A percentile compares a stretch with the other conserved stretches of the same genome.
phyloP scores from a whole-genome alignment of 2,329 filamentous ascomycete genomes.

The Gnomoniopsis sp. region DNA sequence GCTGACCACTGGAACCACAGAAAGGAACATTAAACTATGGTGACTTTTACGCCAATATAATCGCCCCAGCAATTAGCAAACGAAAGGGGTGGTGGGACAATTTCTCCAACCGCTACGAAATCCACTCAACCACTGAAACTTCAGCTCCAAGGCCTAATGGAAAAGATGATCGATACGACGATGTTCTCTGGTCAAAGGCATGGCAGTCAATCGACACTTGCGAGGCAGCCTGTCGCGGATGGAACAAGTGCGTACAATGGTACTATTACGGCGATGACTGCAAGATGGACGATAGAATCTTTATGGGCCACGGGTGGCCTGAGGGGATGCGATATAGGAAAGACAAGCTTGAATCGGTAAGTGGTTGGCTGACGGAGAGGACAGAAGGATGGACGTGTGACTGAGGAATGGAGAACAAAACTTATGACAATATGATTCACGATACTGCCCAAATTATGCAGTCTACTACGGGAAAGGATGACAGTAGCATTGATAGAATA shows the following conservation, averaged over 20 bases:
- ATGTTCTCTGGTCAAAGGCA: conserved; percentile 20
- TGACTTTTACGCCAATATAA: conserved; percentile 23
- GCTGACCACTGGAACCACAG: not conserved
- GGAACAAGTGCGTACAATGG: conserved; percentile 27
- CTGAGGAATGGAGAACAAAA: not conserved
- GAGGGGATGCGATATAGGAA: conserved; percentile 3
- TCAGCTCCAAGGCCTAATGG: conserved; percentile 17
- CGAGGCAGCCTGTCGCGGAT: conserved; percentile 24
- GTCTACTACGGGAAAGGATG: not conserved
- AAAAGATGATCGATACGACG: conserved; percentile 4
- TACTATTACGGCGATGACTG: conserved; percentile 26
- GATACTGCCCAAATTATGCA: not conserved
- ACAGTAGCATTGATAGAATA: not conserved
- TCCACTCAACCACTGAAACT: conserved; percentile 20
- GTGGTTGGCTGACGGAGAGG: conserved; percentile 2
- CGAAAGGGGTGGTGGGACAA: conserved; percentile 26
- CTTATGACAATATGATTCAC: not conserved
- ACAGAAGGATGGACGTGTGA: not conserved
- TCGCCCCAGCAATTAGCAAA: conserved; percentile 21
- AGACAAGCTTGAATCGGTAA: conserved; percentile 3
- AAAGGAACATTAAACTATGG: conserved; percentile 22
- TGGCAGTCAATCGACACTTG: conserved; percentile 25
- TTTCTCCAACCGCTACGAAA: conserved; percentile 22
- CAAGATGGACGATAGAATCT: conserved; percentile 24
- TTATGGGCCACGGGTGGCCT: conserved; percentile 23